Evolutionary conservation across 2,329 filamentous ascomycete species (phyloP).

Genomic region (Microdochium bolleyi): DNA sequence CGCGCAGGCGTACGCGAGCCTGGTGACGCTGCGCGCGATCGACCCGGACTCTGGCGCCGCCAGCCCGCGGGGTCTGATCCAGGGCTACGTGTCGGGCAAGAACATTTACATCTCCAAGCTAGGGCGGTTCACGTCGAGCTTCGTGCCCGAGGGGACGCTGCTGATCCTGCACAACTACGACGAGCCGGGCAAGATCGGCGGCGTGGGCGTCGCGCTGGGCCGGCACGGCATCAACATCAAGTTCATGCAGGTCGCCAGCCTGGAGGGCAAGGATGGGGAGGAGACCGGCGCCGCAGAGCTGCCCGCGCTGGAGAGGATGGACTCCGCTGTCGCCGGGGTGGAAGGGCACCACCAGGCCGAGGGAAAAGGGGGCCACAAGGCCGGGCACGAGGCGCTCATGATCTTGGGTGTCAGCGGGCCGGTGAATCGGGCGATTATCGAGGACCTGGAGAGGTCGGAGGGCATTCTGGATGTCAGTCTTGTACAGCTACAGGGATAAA

Average conservation of each 20-base stretch:
- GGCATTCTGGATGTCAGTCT: slow-evolving; percentile 49
- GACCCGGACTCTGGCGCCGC: slow-evolving; percentile 15
- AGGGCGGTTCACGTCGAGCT: slow-evolving; percentile 65
- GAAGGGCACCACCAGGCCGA: no score
- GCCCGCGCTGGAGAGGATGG: slow-evolving; percentile 7
- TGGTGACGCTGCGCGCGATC: slow-evolving; percentile 60
- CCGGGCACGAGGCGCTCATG: slow-evolving; percentile 66
- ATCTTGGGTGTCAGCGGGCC: slow-evolving; percentile 66
- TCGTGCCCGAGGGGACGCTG: slow-evolving; percentile 64
- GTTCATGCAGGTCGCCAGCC: slow-evolving; percentile 65
- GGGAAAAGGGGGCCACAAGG: slow-evolving; percentile 19
- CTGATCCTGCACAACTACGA: slow-evolving; percentile 80
- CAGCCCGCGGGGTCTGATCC: slow-evolving; percentile 30
- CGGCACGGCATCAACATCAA: slow-evolving; percentile 67
- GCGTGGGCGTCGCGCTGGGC: slow-evolving; percentile 65
- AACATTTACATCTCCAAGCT: slow-evolving; percentile 63
- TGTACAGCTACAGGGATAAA: slow-evolving; percentile 28
- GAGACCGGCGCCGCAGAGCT: slow-evolving; percentile 11
- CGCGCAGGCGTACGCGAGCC: slow-evolving; percentile 58
- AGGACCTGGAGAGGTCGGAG: slow-evolving; percentile 37
- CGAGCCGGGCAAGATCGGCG: slow-evolving; percentile 73
- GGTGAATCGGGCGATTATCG: slow-evolving; percentile 48
- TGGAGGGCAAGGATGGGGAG: slow-evolving; percentile 19
- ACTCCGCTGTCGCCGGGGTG: slow-evolving; percentile 10
- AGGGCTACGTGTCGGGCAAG: slow-evolving; percentile 60